Evolutionary conservation across 164 flowering plant genomes (phyloP).

Genomic region (Buxus sempervirens): DNA sequence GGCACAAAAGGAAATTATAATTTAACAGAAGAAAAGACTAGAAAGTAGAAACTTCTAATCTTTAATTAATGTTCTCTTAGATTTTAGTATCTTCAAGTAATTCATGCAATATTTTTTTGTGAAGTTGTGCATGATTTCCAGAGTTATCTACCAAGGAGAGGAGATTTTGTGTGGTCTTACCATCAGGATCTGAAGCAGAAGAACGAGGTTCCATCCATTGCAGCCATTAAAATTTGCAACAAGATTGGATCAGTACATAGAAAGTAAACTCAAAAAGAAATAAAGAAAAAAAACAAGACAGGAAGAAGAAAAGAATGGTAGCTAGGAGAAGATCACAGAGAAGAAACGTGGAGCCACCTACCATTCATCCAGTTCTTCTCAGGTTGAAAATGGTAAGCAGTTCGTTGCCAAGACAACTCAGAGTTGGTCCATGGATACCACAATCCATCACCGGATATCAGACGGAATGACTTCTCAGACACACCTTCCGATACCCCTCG

Average conservation of each 20-base stretch:
- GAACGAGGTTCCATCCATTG: constrained; percentile 13
- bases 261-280: neutral
- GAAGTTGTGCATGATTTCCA: too few species aligned
- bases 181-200: constrained; percentile 59
- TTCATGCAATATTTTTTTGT: too few species aligned
- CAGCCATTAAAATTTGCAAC: constrained; percentile 1
- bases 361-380: constrained; percentile 91
- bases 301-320: neutral
- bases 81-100: too few species aligned
- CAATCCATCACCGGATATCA: constrained; percentile 3
- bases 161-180: constrained; percentile 25
- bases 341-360: constrained; percentile 12
- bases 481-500: constrained; percentile 54
- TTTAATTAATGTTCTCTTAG: too few species aligned
- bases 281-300: neutral
- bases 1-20: too few species aligned
- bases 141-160: neutral
- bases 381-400: constrained; percentile 74
- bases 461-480: constrained; percentile 44
- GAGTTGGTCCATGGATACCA: constrained; percentile 48
- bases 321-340: neutral
- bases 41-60: too few species aligned
- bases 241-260: constrained; percentile 4
- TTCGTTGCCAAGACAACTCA: constrained; percentile 60
- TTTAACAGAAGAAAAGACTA: too few species aligned